Evolutionary conservation across 495 filamentous ascomycete species (phyloP), one percentile per base, ranked within the genome.

Genomic region (Lichina pygmaea): DNA sequence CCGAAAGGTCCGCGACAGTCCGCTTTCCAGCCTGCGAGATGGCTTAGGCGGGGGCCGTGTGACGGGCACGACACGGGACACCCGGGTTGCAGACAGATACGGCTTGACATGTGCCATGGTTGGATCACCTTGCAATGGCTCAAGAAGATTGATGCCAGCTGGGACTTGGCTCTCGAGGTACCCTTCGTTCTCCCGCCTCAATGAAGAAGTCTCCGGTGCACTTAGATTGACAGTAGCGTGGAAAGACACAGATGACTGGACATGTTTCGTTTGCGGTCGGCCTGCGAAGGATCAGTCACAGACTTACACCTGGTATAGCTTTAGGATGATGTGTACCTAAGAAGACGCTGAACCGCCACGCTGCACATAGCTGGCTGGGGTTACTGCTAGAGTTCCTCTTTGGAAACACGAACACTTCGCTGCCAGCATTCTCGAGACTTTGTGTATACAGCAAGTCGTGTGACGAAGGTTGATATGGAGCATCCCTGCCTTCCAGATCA

Each of bases 121-220:
- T 44, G 77, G 75, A 52, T 86, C 82, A 46, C 66, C 62, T 42
- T 69, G 68, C 44, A 91, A 75, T 7, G 83, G 67, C 55, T 86
- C 78, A 0, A 94, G 63, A 8, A 94, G 63, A 55, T 93, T 93
- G 34, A 81, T 64, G 1, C 80, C 81, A 5, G 77, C 72, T 7
- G 85, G 76, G 32, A 79, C 61, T 42, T 77, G 66, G 47, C 79
- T 77, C 24, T 24, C 24, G 2, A 24, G 24, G 24, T 24, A 24
- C 24, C 24, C 24, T 24, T 24, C 24, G 4, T 24, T 24, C 2
- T 24, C 24, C 4, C 24, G 24, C 24, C 24, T 24, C 24, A 24
- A 24, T 1, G 24, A 24, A 1, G 24, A 24, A 24, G 24, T 24
- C 24, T 24, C 24, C 24, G 24, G 24, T 2, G 74, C 64, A 49